Conservation (phyloP, 1,139 yeast genomes). For the Maudiozyma humilis region DNA sequence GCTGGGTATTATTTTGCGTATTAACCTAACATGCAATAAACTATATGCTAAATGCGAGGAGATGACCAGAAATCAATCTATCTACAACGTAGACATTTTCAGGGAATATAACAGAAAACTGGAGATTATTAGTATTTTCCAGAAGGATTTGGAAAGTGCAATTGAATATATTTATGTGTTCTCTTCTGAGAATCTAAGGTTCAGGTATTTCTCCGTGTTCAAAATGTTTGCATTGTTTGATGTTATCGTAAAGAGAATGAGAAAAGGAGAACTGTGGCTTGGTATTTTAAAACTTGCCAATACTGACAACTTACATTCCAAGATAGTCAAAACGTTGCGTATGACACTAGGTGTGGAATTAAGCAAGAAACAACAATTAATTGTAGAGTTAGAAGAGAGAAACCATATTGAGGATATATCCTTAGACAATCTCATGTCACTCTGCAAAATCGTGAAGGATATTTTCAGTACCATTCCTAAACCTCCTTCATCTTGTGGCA, state of each 20-base stretch:
- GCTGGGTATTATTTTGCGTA: conserved; percentile 23
- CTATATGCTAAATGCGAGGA: conserved; percentile 13
- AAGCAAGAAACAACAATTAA: conserved; percentile 12
- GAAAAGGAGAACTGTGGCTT: conserved; percentile 25
- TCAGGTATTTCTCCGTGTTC: conserved; percentile 28
- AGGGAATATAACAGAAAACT: conserved; percentile 16
- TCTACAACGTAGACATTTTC: background rate
- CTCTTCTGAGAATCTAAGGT: conserved; percentile 25
- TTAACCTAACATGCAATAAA: conserved; percentile 20
- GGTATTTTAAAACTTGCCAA: conserved; percentile 19
- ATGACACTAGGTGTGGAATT: conserved; percentile 20
- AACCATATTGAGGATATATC: conserved; percentile 14
- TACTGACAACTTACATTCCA: conserved; percentile 13
- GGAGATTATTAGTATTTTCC: conserved; percentile 21
- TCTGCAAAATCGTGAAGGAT: conserved; percentile 13
- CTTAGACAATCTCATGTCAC: conserved; percentile 10
- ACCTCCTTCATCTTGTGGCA: background rate
- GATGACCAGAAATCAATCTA: conserved; percentile 5
- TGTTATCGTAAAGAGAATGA: conserved; percentile 24
- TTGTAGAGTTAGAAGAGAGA: conserved; percentile 15
- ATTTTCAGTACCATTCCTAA: conserved; percentile 6
- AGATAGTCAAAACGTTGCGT: conserved; percentile 17
- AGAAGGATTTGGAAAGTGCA: conserved; percentile 20
- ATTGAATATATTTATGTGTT: conserved; percentile 20
- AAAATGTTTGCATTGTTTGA: conserved; percentile 29